Conservation (phyloP, 2,329 filamentous ascomycete genomes). For the Aspergillus tubingensis region DNA sequence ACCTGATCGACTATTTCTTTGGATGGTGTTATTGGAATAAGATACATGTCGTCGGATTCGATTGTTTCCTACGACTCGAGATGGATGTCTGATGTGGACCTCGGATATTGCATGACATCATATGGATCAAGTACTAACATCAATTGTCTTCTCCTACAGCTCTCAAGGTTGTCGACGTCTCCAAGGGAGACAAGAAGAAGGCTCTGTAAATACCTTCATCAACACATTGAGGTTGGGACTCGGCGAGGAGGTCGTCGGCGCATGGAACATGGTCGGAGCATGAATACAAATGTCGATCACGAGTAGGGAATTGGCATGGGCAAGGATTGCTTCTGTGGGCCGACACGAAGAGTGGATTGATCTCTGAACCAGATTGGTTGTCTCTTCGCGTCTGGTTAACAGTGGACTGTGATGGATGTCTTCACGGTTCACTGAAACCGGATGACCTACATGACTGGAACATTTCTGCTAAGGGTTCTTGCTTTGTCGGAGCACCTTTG, state of each 20-base stretch:
- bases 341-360: conserved; percentile 29
- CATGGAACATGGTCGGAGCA: conserved; percentile 25
- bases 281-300: conserved; percentile 32
- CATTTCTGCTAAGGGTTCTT: conserved; percentile 21
- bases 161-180: conserved; percentile 49
- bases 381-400: conserved; percentile 32
- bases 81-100: not conserved
- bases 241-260: not conserved
- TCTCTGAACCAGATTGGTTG: conserved; percentile 16
- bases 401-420: conserved; percentile 24
- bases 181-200: conserved; percentile 50
- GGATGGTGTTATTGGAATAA: not conserved
- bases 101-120: not conserved
- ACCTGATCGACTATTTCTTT: not conserved
- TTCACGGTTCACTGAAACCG: conserved; percentile 20
- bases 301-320: conserved; percentile 21
- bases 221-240: not conserved
- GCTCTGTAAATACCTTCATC: conserved; percentile 40
- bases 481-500: conserved; percentile 34
- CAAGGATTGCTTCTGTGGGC: conserved; percentile 34
- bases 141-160: conserved; percentile 29
- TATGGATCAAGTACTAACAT: conserved; percentile 24
- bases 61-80: not conserved
- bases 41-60: not conserved
- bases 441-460: conserved; percentile 37